phyloP scores from a whole-genome alignment of 441 rosid species.

The Geranium incanum region DNA sequence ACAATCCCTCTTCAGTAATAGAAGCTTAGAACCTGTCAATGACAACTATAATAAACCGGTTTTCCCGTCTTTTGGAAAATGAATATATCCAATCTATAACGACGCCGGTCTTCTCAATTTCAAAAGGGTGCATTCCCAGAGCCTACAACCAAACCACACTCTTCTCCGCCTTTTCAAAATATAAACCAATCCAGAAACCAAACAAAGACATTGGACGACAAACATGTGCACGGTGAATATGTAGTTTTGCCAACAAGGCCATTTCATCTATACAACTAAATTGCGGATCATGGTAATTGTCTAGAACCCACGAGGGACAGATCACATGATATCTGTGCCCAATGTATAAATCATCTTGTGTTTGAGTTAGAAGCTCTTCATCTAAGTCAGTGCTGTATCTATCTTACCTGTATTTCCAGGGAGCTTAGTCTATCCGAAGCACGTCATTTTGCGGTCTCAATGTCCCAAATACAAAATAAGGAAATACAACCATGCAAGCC shows the following conservation, averaged over 20 bases:
- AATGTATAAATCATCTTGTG: constrained; percentile 21
- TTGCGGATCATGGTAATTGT: neutral
- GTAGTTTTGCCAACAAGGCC: neutral
- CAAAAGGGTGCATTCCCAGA: neutral
- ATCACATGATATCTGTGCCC: constrained; percentile 10
- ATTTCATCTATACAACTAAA: neutral
- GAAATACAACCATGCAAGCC: constrained; percentile 83
- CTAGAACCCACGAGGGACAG: constrained; percentile 7
- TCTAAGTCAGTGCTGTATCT: constrained; percentile 24
- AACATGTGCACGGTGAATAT: neutral
- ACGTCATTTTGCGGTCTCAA: constrained; percentile 60
- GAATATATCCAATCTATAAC: constrained; percentile 2
- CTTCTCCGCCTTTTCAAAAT: neutral
- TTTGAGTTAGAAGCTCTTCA: constrained; percentile 21
- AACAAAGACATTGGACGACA: neutral
- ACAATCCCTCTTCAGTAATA: neutral
- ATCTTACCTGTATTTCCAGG: constrained; percentile 18
- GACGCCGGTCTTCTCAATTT: neutral
- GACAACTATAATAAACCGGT: neutral
- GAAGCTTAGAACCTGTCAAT: neutral
- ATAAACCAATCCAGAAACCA: neutral
- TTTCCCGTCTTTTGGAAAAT: neutral
- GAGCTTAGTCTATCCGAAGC: constrained; percentile 61
- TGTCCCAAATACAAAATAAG: constrained; percentile 61
- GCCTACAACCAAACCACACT: neutral